Base-by-base conservation (phyloP, 805 yeast species). In the Hanseniaspora hatyaiensis region DNA sequence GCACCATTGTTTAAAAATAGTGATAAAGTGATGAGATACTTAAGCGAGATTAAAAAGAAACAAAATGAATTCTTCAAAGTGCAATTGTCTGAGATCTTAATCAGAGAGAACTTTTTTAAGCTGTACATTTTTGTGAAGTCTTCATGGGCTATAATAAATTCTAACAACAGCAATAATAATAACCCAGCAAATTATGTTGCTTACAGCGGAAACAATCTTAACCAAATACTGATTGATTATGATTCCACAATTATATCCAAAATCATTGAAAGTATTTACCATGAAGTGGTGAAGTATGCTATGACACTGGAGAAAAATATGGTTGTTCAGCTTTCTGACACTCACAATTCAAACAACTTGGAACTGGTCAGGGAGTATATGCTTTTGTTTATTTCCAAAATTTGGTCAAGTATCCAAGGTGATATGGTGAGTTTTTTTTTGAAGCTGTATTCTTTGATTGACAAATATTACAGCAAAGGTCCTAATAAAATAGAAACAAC, bases 391-490 rank as follows among this genome's bases (percentile, higher is more conserved):
- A 63, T 78, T 33, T 77, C 73, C 32, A 74, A 72, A 56, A 69
- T 85, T 49, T 80, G 95, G 92, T 67, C 71, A 13, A 77, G 82
- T 16, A 64, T 83, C 50, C 85, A 80, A 54, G 77, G 75, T 18
- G 75, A 77, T 52, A 79, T 78, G 54, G 72, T 74, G 18, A 68
- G 71, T 6, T 66, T 75, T 22, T 75, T 80, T 54, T 63, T 71
- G 52, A 70, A 76, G 40, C 63, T 87, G 50, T 71, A 70, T 52
- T 65, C 68, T 1, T 68, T 82, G 16, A 69, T 81, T 29, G 76
- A 71, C 41, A 74, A 69, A 50, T 82, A 80, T 53, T 70, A 68
- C 48, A 44, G 41, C 24, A 67, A 67, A 45, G 80, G 77, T 31
- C 41, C 48, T 13, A 44, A 36, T n/a, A 44, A 36, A 36, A 36